Percentiles rank a stretch among this genome's conserved stretches.
Conservation (phyloP, 495 filamentous ascomycete species). For the Terfezia claveryi region DNA sequence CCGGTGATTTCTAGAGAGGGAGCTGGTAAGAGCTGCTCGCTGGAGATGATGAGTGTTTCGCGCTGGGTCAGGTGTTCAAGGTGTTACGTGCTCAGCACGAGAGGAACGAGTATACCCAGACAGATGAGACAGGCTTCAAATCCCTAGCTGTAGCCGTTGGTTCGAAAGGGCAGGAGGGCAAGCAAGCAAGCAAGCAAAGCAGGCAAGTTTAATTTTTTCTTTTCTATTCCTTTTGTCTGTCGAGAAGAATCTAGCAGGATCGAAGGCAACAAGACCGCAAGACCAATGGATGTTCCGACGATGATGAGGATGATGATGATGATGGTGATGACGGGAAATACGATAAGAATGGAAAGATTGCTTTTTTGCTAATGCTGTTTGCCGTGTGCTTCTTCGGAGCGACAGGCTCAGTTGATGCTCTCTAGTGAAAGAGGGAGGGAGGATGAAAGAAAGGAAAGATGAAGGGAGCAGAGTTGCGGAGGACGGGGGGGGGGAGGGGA, state of each 20-base stretch:
- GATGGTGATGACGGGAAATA: constrained; percentile 14
- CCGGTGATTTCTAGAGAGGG: too few relatives aligned
- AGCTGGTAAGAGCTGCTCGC: constrained; percentile 1
- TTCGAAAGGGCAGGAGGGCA: neutral
- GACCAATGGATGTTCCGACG: too few relatives aligned
- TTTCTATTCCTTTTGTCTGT: too few relatives aligned
- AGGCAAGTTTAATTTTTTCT: constrained; percentile 4
- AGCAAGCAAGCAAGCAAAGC: constrained; percentile 4
- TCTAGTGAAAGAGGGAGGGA: constrained; percentile 4
- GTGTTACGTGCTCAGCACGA: neutral
- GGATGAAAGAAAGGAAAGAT: constrained; percentile 1
- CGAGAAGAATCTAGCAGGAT: too few relatives aligned
- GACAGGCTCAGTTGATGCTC: neutral
- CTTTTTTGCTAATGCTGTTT: constrained; percentile 7
- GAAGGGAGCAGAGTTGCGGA: constrained; percentile 8
- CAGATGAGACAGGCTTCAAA: too few relatives aligned
- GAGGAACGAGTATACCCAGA: neutral
- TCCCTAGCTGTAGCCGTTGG: too few relatives aligned
- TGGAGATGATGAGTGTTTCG: neutral
- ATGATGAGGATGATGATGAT: constrained; percentile 1
- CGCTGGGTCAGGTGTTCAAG: too few relatives aligned
- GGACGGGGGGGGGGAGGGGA: constrained; percentile 22
- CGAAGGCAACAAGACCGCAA: too few relatives aligned
- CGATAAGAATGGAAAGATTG: constrained; percentile 9
- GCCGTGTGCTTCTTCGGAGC: neutral